Base-by-base conservation (phyloP, 2,329 filamentous ascomycete genomes). In the Colletotrichum siamense region DNA sequence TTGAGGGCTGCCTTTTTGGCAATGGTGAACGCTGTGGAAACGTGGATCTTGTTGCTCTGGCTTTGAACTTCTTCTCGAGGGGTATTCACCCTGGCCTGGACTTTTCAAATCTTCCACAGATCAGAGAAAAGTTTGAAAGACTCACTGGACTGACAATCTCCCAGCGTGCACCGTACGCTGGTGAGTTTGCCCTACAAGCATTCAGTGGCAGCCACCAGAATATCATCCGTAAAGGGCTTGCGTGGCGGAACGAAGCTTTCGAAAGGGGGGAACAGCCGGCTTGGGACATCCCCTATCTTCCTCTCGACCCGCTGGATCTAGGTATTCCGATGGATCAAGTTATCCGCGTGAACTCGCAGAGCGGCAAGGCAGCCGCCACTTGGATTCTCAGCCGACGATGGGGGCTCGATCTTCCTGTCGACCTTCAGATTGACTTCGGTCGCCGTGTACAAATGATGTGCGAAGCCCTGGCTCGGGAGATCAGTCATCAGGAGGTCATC, bases 251-350 rank as follows among this genome's bases (percentile, higher is more conserved):
- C 10, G 59, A 71, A n/a, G 59, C 69, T 6, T 16, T 68, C 8
- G 34, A 68, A 13, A 59, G 10, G 7, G 57, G 36, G 2, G 24
- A 71, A 10, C n/a, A 26, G 4, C 69, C 69, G 9, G 4, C 57
- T n/a, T 72, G 62, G 70, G 63, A 72, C 32, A 66, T 72, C 7
- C 61, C 62, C 6, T 72, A 72, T n/a, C 70, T 72, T 16, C 70
- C 70, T 16, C 49, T 72, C 12, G 70, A 72, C 24, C 70, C 70
- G 12, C 49, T 59, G 18, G 70, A 72, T 22, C 24, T 72, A 4
- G 70, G 70, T 2, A 36, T 66, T 15, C 26, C 70, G 5, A 55
- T 66, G 15, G 70, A 72, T 52, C 49, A n/a, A 10, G 49, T 68
- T 12, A 72, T 72, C 32, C 70, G 63, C 16, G 70, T 72, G 22